Percentiles rank a stretch among this genome's conserved stretches.
Evolutionary conservation across 1,139 yeast species (phyloP).

Genomic region (Torulaspora globosa): DNA sequence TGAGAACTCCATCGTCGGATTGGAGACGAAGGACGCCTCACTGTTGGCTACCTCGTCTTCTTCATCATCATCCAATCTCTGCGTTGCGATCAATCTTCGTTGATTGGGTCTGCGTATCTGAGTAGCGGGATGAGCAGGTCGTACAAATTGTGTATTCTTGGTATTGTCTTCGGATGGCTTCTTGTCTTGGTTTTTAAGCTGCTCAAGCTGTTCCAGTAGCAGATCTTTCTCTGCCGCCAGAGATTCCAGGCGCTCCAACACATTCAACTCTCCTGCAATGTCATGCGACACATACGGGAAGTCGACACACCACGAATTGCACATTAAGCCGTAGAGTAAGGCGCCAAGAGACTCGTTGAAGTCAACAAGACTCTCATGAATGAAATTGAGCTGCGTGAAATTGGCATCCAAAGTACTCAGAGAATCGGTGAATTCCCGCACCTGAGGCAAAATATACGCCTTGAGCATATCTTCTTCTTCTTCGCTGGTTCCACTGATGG

Average conservation of each 20-base stretch:
- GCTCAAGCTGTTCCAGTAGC: conserved; percentile 18
- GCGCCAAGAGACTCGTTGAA: conserved; percentile 63
- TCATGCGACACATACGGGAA: conserved; percentile 39
- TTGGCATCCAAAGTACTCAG: conserved; percentile 48
- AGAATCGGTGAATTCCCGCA: conserved; percentile 33
- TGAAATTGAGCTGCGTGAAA: conserved; percentile 45
- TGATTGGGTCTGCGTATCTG: conserved; percentile 3
- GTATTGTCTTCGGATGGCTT: neutral
- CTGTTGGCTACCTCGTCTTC: conserved; percentile 34
- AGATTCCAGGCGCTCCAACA: conserved; percentile 20
- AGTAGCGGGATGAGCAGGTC: conserved; percentile 6
- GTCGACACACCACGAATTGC: conserved; percentile 65
- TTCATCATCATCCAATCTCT: conserved; percentile 8
- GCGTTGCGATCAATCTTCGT: neutral
- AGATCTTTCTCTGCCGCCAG: conserved; percentile 22
- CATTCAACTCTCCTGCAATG: conserved; percentile 26
- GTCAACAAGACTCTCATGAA: conserved; percentile 50
- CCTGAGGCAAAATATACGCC: conserved; percentile 32
- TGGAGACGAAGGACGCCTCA: conserved; percentile 36
- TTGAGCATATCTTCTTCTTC: conserved; percentile 25
- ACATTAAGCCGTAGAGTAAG: conserved; percentile 56
- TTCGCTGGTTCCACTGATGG: conserved; percentile 6
- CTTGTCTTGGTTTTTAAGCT: conserved; percentile 12
- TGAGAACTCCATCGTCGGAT: conserved; percentile 24
- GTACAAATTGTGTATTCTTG: neutral